Evolutionary conservation across 2,329 filamentous ascomycete species (phyloP).

Genomic region (Emydomyces testavorans): DNA sequence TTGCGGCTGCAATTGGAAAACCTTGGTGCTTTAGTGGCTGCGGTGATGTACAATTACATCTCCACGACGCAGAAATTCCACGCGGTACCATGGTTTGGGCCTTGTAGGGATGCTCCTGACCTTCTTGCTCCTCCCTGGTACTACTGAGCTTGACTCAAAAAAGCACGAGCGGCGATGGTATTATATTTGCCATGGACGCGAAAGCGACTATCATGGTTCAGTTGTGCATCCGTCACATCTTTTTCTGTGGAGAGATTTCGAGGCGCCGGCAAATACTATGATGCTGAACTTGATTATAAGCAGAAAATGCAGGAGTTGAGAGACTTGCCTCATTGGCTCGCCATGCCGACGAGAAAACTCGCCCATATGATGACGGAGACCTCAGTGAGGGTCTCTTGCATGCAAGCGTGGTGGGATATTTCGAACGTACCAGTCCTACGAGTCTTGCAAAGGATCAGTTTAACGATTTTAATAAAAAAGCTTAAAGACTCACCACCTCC

Average conservation of each 20-base stretch:
- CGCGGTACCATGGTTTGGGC: constrained; percentile 91
- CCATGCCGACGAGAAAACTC: constrained; percentile 41
- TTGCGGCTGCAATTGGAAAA: constrained; percentile 87
- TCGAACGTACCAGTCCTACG: constrained; percentile 38
- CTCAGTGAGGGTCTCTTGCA: constrained; percentile 39
- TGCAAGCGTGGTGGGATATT: constrained; percentile 43
- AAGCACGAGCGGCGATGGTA: constrained; percentile 92
- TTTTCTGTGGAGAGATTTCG: constrained; percentile 72
- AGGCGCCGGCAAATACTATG: constrained; percentile 69
- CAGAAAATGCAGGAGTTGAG: constrained; percentile 76
- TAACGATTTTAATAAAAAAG: constrained; percentile 1
- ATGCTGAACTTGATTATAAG: constrained; percentile 71
- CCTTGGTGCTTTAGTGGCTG: constrained; percentile 73
- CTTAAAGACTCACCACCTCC: constrained; percentile 10
- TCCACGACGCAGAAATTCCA: constrained; percentile 73
- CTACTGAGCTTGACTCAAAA: constrained; percentile 89
- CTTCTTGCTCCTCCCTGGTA: constrained; percentile 82
- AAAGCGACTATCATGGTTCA: constrained; percentile 79
- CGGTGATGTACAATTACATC: constrained; percentile 93
- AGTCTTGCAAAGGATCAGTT: constrained; percentile 12
- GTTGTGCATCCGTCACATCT: constrained; percentile 84
- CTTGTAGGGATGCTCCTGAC: constrained; percentile 76
- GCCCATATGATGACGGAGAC: constrained; percentile 29
- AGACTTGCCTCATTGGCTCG: constrained; percentile 40
- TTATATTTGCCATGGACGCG: constrained; percentile 68